phyloP scores from a whole-genome alignment of 768 basidiomycete species.

The Amanita subjunquillea region DNA sequence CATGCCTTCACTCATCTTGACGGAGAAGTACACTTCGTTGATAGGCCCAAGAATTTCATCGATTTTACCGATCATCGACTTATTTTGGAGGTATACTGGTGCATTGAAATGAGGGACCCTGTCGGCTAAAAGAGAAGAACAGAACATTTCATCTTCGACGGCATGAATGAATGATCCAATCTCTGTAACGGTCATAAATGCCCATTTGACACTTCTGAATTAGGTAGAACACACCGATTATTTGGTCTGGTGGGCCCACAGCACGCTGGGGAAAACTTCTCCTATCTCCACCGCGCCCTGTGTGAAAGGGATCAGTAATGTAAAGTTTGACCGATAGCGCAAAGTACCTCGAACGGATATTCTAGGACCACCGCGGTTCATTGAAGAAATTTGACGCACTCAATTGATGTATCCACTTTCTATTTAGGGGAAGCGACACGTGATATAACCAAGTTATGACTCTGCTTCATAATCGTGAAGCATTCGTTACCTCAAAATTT shows the following conservation, averaged over 20 bases:
- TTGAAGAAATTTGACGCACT: not conserved
- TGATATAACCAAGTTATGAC: not conserved
- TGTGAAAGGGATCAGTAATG: not conserved
- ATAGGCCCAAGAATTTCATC: constrained; percentile 99
- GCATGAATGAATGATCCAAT: constrained; percentile 90
- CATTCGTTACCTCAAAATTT: not conserved
- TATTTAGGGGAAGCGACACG: not conserved
- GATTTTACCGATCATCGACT: constrained; percentile 91
- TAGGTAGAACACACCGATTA: constrained; percentile 43
- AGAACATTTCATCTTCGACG: constrained; percentile 98
- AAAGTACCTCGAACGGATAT: constrained; percentile 27
- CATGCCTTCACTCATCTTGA: constrained; percentile 97
- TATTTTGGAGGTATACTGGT: constrained; percentile 95
- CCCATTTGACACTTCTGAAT: not conserved
- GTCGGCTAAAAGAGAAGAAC: constrained; percentile 71
- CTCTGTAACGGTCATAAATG: constrained; percentile 37
- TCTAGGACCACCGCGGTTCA: constrained; percentile 1
- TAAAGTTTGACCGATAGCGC: not conserved
- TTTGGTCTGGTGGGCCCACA: constrained; percentile 68
- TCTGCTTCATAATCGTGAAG: not conserved
- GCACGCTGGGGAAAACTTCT: constrained; percentile 38
- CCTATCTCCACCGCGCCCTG: constrained; percentile 30
- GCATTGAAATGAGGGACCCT: constrained; percentile 99
- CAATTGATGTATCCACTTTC: no score
- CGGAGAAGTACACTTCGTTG: constrained; percentile 95